Conservation (phyloP, 2,329 filamentous ascomycete genomes). For the Epichloe sylvatica region DNA sequence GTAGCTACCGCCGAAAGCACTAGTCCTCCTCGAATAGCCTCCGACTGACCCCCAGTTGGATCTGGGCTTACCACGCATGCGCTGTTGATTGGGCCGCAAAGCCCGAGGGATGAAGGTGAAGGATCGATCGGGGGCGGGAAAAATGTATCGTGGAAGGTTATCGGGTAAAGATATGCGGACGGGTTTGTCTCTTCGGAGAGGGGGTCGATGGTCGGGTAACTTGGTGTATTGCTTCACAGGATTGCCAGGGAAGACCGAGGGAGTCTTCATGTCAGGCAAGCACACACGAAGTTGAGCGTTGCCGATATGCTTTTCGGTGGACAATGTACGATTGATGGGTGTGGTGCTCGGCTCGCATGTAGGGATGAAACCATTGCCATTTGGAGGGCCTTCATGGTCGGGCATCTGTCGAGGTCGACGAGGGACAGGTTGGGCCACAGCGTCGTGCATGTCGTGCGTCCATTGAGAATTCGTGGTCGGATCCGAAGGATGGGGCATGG, state of each 20-base stretch:
- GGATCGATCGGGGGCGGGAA: slow-evolving; percentile 76
- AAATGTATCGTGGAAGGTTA: slow-evolving; percentile 71
- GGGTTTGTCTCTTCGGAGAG: slow-evolving; percentile 87
- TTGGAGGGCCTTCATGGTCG: slow-evolving; percentile 36
- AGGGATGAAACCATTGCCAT: slow-evolving; percentile 40
- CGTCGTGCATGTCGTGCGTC: slow-evolving; percentile 91
- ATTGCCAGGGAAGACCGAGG: slow-evolving; percentile 57
- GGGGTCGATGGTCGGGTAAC: slow-evolving; percentile 90
- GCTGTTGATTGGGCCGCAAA: slow-evolving; percentile 84
- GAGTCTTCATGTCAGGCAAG: slow-evolving; percentile 59
- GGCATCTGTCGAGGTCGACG: slow-evolving; percentile 29
- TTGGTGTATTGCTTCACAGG: slow-evolving; percentile 85
- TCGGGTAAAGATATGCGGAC: slow-evolving; percentile 84
- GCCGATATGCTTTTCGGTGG: slow-evolving; percentile 68
- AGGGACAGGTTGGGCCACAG: slow-evolving; percentile 33
- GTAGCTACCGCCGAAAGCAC: slow-evolving; percentile 56
- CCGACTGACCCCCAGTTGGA: slow-evolving; percentile 54
- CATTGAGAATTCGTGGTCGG: slow-evolving; percentile 61
- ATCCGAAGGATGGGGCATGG: slow-evolving; percentile 35
- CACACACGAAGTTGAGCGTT: slow-evolving; percentile 75
- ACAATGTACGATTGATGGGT: slow-evolving; percentile 64
- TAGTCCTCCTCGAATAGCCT: slow-evolving; percentile 65
- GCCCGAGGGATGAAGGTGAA: slow-evolving; percentile 97
- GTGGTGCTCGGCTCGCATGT: slow-evolving; percentile 44
- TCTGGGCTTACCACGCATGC: slow-evolving; percentile 52